Percentiles rank a stretch among this genome's conserved stretches.
Conservation (phyloP, 192 early-diverging fungal genomes). For the Obelidium mucronatum region DNA sequence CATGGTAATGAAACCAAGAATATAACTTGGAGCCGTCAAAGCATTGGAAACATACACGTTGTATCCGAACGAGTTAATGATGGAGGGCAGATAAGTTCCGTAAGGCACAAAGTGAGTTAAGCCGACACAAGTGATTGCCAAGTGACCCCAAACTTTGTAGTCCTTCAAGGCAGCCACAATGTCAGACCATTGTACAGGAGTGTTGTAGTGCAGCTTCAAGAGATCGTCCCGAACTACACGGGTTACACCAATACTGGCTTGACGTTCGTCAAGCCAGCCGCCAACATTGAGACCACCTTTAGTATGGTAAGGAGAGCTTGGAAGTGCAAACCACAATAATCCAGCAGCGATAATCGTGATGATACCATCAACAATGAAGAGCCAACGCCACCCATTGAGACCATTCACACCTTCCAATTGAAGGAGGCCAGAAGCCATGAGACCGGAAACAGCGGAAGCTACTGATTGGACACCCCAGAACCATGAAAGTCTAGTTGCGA, state of each 20-base stretch:
- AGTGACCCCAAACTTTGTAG: conserved; percentile 39
- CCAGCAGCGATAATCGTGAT: conserved; percentile 57
- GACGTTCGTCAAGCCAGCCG: conserved; percentile 47
- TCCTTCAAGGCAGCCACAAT: conserved; percentile 37
- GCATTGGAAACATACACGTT: no score
- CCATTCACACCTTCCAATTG: conserved; percentile 59
- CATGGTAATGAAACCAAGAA: no score
- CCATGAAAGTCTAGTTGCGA: conserved; percentile 10
- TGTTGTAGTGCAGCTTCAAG: conserved; percentile 47
- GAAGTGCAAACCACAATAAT: conserved; percentile 63
- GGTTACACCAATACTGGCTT: no score
- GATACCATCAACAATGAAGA: conserved; percentile 71
- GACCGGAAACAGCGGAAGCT: no score
- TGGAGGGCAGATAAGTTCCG: conserved; percentile 37
- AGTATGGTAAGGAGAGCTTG: conserved; percentile 50
- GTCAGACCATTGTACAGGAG: conserved; percentile 18
- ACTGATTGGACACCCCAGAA: no score
- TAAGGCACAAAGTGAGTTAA: conserved; percentile 24
- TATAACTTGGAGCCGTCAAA: conserved; percentile 37
- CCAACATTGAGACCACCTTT: no score
- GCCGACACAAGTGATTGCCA: conserved; percentile 28
- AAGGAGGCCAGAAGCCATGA: conserved; percentile 64
- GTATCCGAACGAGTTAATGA: conserved; percentile 43
- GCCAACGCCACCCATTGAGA: conserved; percentile 71
- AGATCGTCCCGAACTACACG: conserved; percentile 69